phyloP scores from a whole-genome alignment of 257 asterid genomes.

The Forsythia viridissima region DNA sequence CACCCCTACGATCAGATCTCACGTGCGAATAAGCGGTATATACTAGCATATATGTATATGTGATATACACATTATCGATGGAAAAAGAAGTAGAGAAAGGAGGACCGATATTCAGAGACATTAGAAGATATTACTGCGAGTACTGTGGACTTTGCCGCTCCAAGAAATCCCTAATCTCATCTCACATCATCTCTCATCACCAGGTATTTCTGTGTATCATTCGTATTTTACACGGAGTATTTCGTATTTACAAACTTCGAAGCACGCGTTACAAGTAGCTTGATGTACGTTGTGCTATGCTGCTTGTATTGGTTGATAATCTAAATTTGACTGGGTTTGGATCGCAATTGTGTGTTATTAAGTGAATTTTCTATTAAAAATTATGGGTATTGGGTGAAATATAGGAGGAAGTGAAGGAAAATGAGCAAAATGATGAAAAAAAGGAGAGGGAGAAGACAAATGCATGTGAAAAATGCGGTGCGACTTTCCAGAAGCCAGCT shows the following conservation, averaged over 20 bases:
- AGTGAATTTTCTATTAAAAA: neutral
- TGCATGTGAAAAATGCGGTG: slow-evolving; percentile 70
- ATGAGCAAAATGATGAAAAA: slow-evolving; percentile 26
- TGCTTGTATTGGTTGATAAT: neutral
- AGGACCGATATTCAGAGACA: slow-evolving; percentile 59
- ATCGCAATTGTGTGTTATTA: neutral
- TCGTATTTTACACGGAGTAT: neutral
- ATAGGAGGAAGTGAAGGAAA: slow-evolving; percentile 45
- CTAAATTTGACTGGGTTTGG: neutral
- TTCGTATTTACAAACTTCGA: too few species aligned
- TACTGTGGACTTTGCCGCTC: slow-evolving; percentile 90
- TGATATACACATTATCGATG: neutral
- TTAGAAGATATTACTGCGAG: slow-evolving; percentile 73
- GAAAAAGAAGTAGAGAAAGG: slow-evolving; percentile 30
- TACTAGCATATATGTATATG: too few species aligned
- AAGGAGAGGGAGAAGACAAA: slow-evolving; percentile 36
- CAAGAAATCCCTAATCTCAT: slow-evolving; percentile 68
- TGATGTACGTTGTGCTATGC: neutral
- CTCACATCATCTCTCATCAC: slow-evolving; percentile 64
- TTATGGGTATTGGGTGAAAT: slow-evolving; percentile 23
- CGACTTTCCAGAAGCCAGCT: slow-evolving; percentile 74
- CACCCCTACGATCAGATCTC: too few species aligned
- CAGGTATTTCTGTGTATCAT: slow-evolving; percentile 38
- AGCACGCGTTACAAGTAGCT: too few species aligned
- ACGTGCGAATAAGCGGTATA: too few species aligned